A percentile compares a stretch with the other conserved stretches of the same genome.
phyloP scores from a whole-genome alignment of 129 eudicot species.

The Logfia minima region DNA sequence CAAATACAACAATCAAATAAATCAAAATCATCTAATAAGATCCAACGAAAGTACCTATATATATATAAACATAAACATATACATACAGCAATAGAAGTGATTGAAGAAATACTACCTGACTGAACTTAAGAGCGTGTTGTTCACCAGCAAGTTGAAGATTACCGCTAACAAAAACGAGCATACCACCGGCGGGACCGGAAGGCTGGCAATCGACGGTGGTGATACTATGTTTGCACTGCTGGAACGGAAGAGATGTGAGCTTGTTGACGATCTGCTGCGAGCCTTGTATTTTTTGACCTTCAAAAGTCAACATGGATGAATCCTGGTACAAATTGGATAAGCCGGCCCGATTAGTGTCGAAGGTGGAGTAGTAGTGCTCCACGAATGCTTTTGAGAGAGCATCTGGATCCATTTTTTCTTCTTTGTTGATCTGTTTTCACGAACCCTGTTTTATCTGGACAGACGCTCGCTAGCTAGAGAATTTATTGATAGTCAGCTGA shows the following conservation, averaged over 20 bases:
- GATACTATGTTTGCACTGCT: constrained; percentile 80
- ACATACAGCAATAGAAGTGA: background rate
- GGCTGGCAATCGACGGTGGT: constrained; percentile 92
- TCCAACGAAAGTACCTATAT: constrained; percentile 3
- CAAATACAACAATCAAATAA: background rate
- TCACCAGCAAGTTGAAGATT: constrained; percentile 81
- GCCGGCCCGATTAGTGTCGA: constrained; percentile 63
- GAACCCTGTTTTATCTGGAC: background rate
- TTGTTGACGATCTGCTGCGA: constrained; percentile 60
- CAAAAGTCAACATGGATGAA: constrained; percentile 71
- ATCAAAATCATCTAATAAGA: background rate
- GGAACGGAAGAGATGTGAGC: constrained; percentile 64
- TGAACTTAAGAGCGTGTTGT: constrained; percentile 81
- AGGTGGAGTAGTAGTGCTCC: constrained; percentile 85
- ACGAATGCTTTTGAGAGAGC: constrained; percentile 80
- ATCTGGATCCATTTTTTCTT: constrained; percentile 61
- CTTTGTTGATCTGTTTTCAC: background rate
- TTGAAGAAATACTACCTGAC: constrained; percentile 54
- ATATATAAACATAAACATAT: background rate
- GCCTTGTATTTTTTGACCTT: constrained; percentile 76
- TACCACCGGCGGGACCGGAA: constrained; percentile 79
- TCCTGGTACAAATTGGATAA: constrained; percentile 69
- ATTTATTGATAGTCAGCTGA: constrained; percentile 13
- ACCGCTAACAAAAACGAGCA: constrained; percentile 82
- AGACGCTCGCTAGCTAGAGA: background rate